Conservation (phyloP, 2,329 filamentous ascomycete species). For the Fusarium sambucinum region DNA sequence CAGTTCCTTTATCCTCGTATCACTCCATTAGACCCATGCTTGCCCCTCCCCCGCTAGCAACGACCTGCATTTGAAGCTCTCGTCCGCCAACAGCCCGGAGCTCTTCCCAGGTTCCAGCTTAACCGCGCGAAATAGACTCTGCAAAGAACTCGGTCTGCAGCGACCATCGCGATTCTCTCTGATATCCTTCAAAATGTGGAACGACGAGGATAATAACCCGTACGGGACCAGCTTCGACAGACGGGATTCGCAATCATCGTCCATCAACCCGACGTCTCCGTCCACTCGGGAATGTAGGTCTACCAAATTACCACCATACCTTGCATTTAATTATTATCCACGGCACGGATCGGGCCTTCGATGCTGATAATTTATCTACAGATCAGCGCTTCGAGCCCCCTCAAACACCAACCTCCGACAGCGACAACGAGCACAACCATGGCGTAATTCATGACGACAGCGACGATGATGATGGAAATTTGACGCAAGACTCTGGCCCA, state of each 20-base stretch:
- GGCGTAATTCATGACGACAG: slow-evolving; percentile 51
- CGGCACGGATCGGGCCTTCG: slow-evolving; percentile 8
- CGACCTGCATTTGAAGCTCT: slow-evolving; percentile 43
- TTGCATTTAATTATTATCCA: slow-evolving; percentile 3
- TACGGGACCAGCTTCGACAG: slow-evolving; percentile 92
- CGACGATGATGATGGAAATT: slow-evolving; percentile 63
- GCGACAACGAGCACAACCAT: slow-evolving; percentile 67
- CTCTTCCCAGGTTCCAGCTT: slow-evolving; percentile 35
- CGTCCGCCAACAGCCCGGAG: slow-evolving; percentile 14
- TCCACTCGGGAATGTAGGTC: slow-evolving; percentile 68
- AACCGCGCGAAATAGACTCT: slow-evolving; percentile 30
- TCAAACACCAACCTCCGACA: slow-evolving; percentile 78
- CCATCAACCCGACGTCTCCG: slow-evolving; percentile 74
- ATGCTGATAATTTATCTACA: slow-evolving; percentile 35
- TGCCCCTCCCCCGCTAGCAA: slow-evolving; percentile 43
- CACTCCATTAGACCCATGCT: slow-evolving; percentile 26
- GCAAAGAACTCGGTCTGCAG: slow-evolving; percentile 15
- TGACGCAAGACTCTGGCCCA: slow-evolving; percentile 61
- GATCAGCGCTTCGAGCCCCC: slow-evolving; percentile 69
- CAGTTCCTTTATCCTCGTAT: slow-evolving; percentile 12
- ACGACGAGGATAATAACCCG: slow-evolving; percentile 97
- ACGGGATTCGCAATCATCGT: slow-evolving; percentile 81
- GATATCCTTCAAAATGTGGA: slow-evolving; percentile 79
- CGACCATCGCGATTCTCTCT: slow-evolving; percentile 24
- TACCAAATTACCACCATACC: slow-evolving; percentile 15